Conservation (phyloP, 2,329 filamentous ascomycete genomes). For the Fusarium phyllophilum region DNA sequence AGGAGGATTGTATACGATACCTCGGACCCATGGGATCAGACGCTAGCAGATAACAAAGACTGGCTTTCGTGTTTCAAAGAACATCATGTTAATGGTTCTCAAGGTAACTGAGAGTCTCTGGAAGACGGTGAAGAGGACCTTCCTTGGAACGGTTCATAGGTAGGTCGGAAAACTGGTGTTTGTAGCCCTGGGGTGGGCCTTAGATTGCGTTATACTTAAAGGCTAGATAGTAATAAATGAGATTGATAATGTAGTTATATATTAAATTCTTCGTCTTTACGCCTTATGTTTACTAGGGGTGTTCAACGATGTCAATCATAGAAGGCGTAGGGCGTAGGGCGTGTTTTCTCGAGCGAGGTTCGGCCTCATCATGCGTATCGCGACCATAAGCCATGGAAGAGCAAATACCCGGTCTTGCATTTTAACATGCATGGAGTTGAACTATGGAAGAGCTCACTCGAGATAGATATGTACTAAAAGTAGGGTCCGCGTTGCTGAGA, state of each 20-base stretch:
- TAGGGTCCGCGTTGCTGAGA: neutral
- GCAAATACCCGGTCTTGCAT: neutral
- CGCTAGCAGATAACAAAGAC: conserved; percentile 43
- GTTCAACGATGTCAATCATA: neutral
- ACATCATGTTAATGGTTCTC: neutral
- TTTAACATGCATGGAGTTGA: neutral
- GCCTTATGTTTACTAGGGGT: neutral
- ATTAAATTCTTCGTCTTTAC: neutral
- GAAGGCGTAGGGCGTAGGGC: conserved; percentile 6
- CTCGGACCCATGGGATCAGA: conserved; percentile 42
- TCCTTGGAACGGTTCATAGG: neutral
- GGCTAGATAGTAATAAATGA: neutral
- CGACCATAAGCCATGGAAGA: neutral
- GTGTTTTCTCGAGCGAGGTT: neutral
- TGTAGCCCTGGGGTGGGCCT: neutral
- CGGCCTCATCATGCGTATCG: neutral
- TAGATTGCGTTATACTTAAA: neutral
- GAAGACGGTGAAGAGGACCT: neutral
- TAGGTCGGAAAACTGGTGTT: neutral
- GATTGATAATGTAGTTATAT: neutral
- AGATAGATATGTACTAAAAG: neutral
- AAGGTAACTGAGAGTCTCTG: neutral
- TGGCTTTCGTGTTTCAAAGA: conserved; percentile 43
- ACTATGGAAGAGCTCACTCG: neutral
- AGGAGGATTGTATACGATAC: conserved; percentile 41